Conservation (phyloP, 2,329 filamentous ascomycete genomes). For the Alternaria panax region DNA sequence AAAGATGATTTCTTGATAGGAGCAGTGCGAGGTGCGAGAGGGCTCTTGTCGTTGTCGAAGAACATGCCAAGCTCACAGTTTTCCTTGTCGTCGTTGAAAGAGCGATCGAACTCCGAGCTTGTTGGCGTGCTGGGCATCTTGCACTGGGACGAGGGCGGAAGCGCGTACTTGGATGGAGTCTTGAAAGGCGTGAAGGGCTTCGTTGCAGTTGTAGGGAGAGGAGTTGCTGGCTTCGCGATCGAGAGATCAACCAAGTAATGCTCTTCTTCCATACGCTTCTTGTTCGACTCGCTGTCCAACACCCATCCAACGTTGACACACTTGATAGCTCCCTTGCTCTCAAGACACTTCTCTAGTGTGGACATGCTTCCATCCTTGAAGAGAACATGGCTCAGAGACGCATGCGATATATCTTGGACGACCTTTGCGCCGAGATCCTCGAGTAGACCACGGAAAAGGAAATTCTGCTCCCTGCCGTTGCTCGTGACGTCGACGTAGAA, state of each 20-base stretch:
- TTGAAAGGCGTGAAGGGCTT: slow-evolving; percentile 41
- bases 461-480: slow-evolving; percentile 68
- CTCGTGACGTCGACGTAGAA: slow-evolving; percentile 85
- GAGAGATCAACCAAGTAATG: slow-evolving; percentile 43
- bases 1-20: slow-evolving; percentile 36
- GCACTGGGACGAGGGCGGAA: slow-evolving; percentile 30
- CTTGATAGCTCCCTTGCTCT: slow-evolving; percentile 75
- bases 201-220: slow-evolving; percentile 26
- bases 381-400: slow-evolving; percentile 84
- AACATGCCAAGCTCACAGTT: slow-evolving; percentile 48
- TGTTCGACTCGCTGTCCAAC: slow-evolving; percentile 63
- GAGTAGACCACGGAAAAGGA: slow-evolving; percentile 79
- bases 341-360: slow-evolving; percentile 81
- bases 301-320: slow-evolving; percentile 91
- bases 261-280: slow-evolving; percentile 44
- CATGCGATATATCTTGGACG: slow-evolving; percentile 71
- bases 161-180: slow-evolving; percentile 40
- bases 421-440: slow-evolving; percentile 82
- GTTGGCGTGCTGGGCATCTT: slow-evolving; percentile 37
- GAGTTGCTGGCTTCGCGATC: slow-evolving; percentile 28
- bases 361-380: slow-evolving; percentile 86
- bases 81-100: slow-evolving; percentile 41
- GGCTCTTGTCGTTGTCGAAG: slow-evolving; percentile 54
- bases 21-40: slow-evolving; percentile 50
- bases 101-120: slow-evolving; percentile 40